phyloP scores from a whole-genome alignment of 2,329 filamentous ascomycete species.

The Calonectria pseudoreteaudii region DNA sequence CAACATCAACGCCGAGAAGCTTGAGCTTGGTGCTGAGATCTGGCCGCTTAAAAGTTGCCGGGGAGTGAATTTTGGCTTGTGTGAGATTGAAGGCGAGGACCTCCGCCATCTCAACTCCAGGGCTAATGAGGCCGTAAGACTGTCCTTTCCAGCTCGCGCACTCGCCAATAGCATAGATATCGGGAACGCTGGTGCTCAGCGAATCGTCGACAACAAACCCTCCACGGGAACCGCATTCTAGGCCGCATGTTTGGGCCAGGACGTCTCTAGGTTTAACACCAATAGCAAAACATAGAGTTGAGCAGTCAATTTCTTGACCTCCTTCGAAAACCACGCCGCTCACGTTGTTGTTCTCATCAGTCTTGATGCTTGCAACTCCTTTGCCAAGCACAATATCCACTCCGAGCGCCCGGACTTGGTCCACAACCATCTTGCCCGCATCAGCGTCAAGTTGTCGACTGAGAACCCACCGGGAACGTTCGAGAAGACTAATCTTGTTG shows the following conservation, averaged over 20 bases:
- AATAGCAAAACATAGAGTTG: constrained; percentile 89
- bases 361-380: constrained; percentile 78
- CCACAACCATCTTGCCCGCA: constrained; percentile 83
- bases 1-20: constrained; percentile 89
- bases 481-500: constrained; percentile 80
- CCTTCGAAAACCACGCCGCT: constrained; percentile 84
- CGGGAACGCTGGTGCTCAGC: constrained; percentile 76
- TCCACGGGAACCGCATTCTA: constrained; percentile 78
- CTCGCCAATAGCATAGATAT: constrained; percentile 90
- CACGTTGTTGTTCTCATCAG: constrained; percentile 75
- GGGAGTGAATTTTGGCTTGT: constrained; percentile 78
- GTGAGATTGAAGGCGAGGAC: constrained; percentile 92
- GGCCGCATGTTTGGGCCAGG: constrained; percentile 75
- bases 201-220: constrained; percentile 78
- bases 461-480: constrained; percentile 85
- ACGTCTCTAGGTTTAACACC: constrained; percentile 86
- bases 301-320: constrained; percentile 80
- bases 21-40: constrained; percentile 94
- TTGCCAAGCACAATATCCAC: constrained; percentile 84
- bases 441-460: constrained; percentile 85
- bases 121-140: constrained; percentile 89
- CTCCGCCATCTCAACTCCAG: constrained; percentile 93
- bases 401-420: constrained; percentile 82
- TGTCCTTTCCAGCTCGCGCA: constrained; percentile 91
- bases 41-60: constrained; percentile 80